Conservation (phyloP, 352 stramenopile species). For the Aphanomyces stellatus region DNA sequence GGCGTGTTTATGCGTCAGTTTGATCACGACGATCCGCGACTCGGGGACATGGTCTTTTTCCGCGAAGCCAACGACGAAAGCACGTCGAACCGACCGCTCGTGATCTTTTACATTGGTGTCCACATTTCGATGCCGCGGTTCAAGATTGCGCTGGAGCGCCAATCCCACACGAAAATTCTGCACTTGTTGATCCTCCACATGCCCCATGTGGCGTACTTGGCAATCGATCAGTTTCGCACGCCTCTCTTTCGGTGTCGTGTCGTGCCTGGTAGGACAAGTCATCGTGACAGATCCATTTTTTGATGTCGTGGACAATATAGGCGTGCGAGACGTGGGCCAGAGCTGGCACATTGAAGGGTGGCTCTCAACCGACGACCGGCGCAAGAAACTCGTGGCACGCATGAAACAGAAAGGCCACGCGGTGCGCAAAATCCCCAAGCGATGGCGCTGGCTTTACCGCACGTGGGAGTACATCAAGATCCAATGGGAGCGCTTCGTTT, state of each 20-base stretch:
- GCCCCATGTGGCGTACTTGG: slow-evolving; percentile 41
- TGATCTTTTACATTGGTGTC: slow-evolving; percentile 54
- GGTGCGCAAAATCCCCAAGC: not conserved
- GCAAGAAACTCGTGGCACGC: slow-evolving; percentile 34
- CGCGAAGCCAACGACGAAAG: slow-evolving; percentile 27
- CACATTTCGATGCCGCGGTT: slow-evolving; percentile 47
- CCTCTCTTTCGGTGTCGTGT: slow-evolving; percentile 65
- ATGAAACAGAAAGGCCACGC: slow-evolving; percentile 27
- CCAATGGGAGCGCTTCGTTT: not conserved
- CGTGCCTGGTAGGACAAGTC: slow-evolving; percentile 20
- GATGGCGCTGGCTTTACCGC: not conserved
- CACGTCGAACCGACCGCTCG: slow-evolving; percentile 23
- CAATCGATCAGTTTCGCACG: slow-evolving; percentile 62
- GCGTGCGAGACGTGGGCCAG: slow-evolving; percentile 52
- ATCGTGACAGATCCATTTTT: no score
- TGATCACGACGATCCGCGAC: slow-evolving; percentile 27
- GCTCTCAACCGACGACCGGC: slow-evolving; percentile 32
- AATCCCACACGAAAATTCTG: slow-evolving; percentile 58
- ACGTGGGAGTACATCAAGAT: not conserved
- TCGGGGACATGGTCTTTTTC: slow-evolving; percentile 64
- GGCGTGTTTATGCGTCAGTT: not conserved
- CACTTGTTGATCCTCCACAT: slow-evolving; percentile 69
- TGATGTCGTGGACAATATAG: no score
- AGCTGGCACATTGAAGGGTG: slow-evolving; percentile 48
- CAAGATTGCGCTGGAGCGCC: slow-evolving; percentile 35